A percentile compares a stretch with the other conserved stretches of the same genome.
Conservation (phyloP, 371 early-diverging fungal species). For the Mucor velutinosus region DNA sequence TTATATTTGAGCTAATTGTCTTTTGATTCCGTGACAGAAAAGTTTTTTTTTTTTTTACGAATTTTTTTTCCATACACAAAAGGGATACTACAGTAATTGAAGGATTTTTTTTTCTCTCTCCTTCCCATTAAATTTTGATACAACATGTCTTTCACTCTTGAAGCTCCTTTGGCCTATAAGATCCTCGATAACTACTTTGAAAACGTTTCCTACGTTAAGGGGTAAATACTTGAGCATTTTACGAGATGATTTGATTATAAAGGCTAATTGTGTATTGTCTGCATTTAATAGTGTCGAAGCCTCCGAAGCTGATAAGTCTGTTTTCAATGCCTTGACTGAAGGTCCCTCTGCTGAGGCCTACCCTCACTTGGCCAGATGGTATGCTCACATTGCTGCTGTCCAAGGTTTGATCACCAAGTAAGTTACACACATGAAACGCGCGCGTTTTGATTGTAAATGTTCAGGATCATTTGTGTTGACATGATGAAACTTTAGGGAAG, state of each 20-base stretch:
- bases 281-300: constrained; percentile 62
- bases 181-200: constrained; percentile 80
- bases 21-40: constrained; percentile 8
- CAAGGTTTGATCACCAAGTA: constrained; percentile 59
- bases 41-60: constrained; percentile 3
- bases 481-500: constrained; percentile 11
- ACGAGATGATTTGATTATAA: background rate
- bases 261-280: background rate
- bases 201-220: constrained; percentile 77
- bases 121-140: constrained; percentile 9
- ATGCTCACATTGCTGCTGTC: constrained; percentile 86
- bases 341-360: constrained; percentile 74
- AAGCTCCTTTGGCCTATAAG: constrained; percentile 60
- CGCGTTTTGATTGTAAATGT: background rate
- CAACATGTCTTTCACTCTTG: constrained; percentile 67
- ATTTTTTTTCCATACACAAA: constrained; percentile 15
- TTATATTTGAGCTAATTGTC: background rate
- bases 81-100: no score
- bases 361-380: constrained; percentile 95
- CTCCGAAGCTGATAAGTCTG: constrained; percentile 82
- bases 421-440: constrained; percentile 12
- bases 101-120: constrained; percentile 11
- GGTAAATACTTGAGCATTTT: constrained; percentile 48
- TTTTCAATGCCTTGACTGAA: constrained; percentile 83
- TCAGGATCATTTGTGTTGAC: background rate